Evolutionary conservation across 2,329 filamentous ascomycete species (phyloP).

Genomic region (Phialophora expanda): DNA sequence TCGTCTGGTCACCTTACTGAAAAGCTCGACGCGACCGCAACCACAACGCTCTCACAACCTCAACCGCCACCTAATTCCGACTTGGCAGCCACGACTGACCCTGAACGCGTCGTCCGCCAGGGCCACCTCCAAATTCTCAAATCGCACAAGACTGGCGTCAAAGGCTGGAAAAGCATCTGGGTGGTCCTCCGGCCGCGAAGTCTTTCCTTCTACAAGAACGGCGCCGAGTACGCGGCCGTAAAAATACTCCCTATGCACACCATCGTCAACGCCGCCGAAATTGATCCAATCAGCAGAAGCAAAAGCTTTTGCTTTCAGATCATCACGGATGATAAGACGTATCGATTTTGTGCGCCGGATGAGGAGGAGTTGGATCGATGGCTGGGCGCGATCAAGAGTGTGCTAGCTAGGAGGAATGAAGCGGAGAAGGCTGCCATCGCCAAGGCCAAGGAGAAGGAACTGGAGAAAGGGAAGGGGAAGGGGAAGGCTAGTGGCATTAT

Average conservation of each 20-base stretch:
- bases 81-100: constrained; percentile 61
- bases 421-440: constrained; percentile 24
- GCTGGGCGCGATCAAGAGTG: constrained; percentile 87
- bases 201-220: constrained; percentile 90
- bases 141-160: constrained; percentile 75
- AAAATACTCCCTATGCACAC: constrained; percentile 78
- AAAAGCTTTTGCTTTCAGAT: constrained; percentile 89
- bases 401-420: constrained; percentile 37
- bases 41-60: constrained; percentile 35
- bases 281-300: constrained; percentile 82
- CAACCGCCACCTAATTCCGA: constrained; percentile 66
- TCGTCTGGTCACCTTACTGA: constrained; percentile 37
- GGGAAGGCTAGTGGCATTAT: constrained; percentile 5
- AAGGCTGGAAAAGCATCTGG: constrained; percentile 95
- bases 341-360: constrained; percentile 74
- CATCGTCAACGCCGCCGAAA: constrained; percentile 89
- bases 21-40: constrained; percentile 5
- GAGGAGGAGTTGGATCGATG: constrained; percentile 84
- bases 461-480: constrained; percentile 17
- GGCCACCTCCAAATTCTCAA: constrained; percentile 86
- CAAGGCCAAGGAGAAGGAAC: constrained; percentile 19
- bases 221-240: constrained; percentile 83
- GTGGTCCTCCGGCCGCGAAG: constrained; percentile 84
- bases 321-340: constrained; percentile 89
- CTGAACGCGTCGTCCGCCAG: constrained; percentile 91